Evolutionary conservation across 108 stramenopile genomes (phyloP), one percentile per base, ranked within the genome.

Genomic region (Skeletonema potamos): DNA sequence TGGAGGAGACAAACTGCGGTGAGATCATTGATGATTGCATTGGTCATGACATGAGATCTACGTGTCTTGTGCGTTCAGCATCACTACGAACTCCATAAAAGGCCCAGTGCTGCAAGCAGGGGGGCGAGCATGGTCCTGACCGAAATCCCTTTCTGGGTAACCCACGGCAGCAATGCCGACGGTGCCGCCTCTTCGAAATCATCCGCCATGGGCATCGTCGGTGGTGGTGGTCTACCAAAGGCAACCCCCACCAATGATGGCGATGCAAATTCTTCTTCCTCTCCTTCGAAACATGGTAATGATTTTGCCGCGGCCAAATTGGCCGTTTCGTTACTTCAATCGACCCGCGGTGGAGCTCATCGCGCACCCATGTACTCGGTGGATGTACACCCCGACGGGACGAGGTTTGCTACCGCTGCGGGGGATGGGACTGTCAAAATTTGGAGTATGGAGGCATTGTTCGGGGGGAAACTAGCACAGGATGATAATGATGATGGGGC

Each of bases 381-480:
- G 12, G 93, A 95, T 63, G 70, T 91, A 8, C 89, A 91, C 74
- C 87, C 87, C 15, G 79, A 75, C 36, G 88, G 87, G 13, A 70
- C 79, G 15, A 77, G 81, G 30, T 87, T 95, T 73, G 93, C 90
- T 20, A 95, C 93, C 6, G 91, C 87, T 18, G 89, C 88, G 15
- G 93, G 93, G 33, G 93, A 95, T 76, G 89, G 93, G 1, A 86
- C 77, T 24, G 93, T 95, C 10, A 87, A 84, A 44, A 82, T 95
- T 30, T 94, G 93, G 93, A 88, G 75, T 60, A 75, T 70, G 32
- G 46, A 15, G 10, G 74, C 80, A 2, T 66, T 94, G 32, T 92
- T 94, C 57, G 81, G 57, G 37, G 81, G 64, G 44, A 39, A 26
- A 24, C 63, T 75, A 2, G 66, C 7, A 20, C 24, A 17, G 11